These are phyloP conservation scores for Solanum sparsipilum DNA, from an alignment of 257 asterid species.

Conservation along the genomic window DNA sequence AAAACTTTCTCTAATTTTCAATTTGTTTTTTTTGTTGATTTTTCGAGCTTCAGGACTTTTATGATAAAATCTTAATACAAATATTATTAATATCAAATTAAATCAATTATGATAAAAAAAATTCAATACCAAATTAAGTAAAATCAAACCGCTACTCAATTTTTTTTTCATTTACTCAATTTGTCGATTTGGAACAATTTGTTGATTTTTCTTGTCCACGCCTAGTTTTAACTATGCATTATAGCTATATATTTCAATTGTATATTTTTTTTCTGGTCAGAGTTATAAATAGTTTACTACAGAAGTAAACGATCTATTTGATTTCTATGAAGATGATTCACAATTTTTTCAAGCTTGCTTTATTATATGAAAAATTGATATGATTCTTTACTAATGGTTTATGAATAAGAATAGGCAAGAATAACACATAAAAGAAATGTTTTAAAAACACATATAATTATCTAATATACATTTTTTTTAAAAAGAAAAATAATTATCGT, in stretches of 20 bases:
- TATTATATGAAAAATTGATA: neutral
- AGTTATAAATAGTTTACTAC: neutral
- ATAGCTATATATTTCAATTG: neutral
- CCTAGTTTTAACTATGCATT: neutral
- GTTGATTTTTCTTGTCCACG: neutral
- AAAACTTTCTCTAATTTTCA: neutral
- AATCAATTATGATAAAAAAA: neutral
- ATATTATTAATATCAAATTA: no score
- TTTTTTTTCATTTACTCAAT: neutral
- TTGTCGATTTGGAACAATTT: neutral
- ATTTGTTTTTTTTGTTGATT: no score
- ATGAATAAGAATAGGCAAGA: neutral
- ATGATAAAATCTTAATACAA: neutral
- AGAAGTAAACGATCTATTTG: neutral
- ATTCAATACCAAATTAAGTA: neutral
- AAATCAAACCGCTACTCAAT: neutral
- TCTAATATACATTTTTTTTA: neutral
- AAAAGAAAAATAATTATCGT: neutral
- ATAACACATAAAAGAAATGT: neutral
- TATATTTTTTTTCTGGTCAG: neutral
- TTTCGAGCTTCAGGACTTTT: no score
- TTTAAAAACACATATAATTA: neutral
- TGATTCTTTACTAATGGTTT: neutral
- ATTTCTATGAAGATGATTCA: neutral
- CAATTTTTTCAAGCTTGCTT: neutral